Conservation (phyloP, 306 rosid genomes). For the Dalbergia cochinchinensis region DNA sequence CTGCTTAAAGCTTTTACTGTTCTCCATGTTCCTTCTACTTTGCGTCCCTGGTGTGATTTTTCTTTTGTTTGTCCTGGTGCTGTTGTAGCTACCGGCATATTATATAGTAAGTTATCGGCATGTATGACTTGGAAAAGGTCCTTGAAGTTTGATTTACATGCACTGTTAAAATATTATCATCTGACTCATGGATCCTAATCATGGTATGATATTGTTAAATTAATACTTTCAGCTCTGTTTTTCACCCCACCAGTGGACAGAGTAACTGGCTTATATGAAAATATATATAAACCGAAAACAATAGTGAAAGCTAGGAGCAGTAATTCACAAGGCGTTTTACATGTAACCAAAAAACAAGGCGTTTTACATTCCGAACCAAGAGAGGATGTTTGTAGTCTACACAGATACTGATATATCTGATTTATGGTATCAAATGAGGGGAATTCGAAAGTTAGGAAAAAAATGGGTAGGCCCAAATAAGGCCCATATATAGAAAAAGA, state of each 20-base stretch:
- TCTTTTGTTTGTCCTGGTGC: neutral
- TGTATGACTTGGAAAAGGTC: conserved; percentile 8
- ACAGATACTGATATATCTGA: neutral
- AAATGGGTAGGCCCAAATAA: neutral
- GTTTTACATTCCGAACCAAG: conserved; percentile 38
- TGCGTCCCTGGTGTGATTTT: neutral
- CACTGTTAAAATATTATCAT: neutral
- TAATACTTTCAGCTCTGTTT: neutral
- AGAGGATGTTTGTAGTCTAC: neutral
- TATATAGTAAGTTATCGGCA: neutral
- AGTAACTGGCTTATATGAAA: conserved; percentile 20
- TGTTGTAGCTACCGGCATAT: neutral
- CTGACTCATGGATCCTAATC: neutral
- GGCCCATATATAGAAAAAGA: neutral
- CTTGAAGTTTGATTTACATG: conserved; percentile 7
- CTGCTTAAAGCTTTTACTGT: neutral
- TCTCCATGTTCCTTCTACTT: conserved; percentile 8
- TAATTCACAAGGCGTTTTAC: conserved; percentile 15
- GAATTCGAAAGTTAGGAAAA: neutral
- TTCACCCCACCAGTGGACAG: neutral
- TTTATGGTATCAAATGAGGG: neutral
- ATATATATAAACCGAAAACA: neutral
- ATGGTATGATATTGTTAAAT: no score
- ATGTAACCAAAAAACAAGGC: no score
- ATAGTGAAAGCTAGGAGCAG: conserved; percentile 24